Evolutionary conservation across 2,329 filamentous ascomycete species (phyloP).

Genomic region (Trichoderma sp.): DNA sequence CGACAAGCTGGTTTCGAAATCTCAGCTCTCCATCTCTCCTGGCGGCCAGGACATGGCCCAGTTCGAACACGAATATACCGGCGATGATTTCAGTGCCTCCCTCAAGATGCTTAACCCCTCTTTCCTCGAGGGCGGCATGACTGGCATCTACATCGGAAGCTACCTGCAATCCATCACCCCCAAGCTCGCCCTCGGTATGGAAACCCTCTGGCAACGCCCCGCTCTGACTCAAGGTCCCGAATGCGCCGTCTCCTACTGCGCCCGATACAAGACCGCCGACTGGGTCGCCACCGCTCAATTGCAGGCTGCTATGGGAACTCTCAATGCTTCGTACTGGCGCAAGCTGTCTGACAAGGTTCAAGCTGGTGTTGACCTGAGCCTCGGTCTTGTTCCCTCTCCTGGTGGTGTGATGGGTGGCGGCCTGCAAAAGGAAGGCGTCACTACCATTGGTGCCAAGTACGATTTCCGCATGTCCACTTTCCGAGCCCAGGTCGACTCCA

Average conservation of each 20-base stretch:
- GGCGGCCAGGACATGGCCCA: slow-evolving; percentile 84
- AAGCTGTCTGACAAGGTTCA: slow-evolving; percentile 91
- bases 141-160: slow-evolving; percentile 91
- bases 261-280: slow-evolving; percentile 83
- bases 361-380: slow-evolving; percentile 90
- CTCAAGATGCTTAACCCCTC: slow-evolving; percentile 97
- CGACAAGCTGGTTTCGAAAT: slow-evolving; percentile 76
- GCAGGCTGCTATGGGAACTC: slow-evolving; percentile 73
- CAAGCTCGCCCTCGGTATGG: slow-evolving; percentile 79
- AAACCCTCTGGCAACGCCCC: slow-evolving; percentile 89
- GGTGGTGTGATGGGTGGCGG: slow-evolving; percentile 73
- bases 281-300: slow-evolving; percentile 93
- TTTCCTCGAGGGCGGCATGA: slow-evolving; percentile 83
- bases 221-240: slow-evolving; percentile 85
- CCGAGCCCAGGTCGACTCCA: slow-evolving; percentile 91
- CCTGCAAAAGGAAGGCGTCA: slow-evolving; percentile 79
- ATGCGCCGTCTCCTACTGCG: slow-evolving; percentile 83
- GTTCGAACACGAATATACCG: slow-evolving; percentile 93
- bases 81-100: slow-evolving; percentile 87
- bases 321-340: slow-evolving; percentile 93
- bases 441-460: slow-evolving; percentile 93
- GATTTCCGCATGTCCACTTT: slow-evolving; percentile 95
- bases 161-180: slow-evolving; percentile 93
- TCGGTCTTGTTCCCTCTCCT: slow-evolving; percentile 68
- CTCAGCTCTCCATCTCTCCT: slow-evolving; percentile 78